These are phyloP conservation scores for Sisymbrium altissimum DNA, from an alignment of 345 rosid species.

Conservation along the genomic window DNA sequence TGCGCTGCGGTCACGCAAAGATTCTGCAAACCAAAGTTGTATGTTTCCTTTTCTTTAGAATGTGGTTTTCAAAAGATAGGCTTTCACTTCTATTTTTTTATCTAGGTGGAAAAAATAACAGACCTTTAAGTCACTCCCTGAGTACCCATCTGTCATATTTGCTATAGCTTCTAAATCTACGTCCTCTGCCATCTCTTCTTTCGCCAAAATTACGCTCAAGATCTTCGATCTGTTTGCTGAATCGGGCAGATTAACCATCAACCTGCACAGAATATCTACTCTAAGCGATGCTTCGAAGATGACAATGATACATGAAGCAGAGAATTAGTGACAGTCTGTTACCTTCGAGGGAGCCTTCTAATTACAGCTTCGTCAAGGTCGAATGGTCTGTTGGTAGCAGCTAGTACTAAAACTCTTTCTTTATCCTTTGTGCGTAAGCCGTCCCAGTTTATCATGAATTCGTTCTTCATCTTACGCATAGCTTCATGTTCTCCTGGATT, in stretches of 20 bases:
- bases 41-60: not conserved
- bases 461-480: constrained; percentile 99
- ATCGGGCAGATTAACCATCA: constrained; percentile 96
- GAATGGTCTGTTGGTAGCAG: constrained; percentile 93
- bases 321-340: not conserved
- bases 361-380: constrained; percentile 99
- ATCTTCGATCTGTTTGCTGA: constrained; percentile 76
- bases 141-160: constrained; percentile 88
- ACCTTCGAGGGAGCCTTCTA: constrained; percentile 94
- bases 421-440: constrained; percentile 93
- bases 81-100: not conserved
- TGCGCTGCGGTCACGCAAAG: constrained; percentile 94
- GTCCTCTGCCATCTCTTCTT: constrained; percentile 73
- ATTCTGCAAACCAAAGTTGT: constrained; percentile 49
- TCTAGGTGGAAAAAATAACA: not conserved
- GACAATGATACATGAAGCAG: not conserved
- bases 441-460: constrained; percentile 99
- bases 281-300: not conserved
- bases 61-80: not conserved
- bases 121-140: constrained; percentile 97
- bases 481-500: constrained; percentile 99
- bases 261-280: constrained; percentile 41
- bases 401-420: constrained; percentile 89
- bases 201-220: constrained; percentile 71
- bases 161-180: constrained; percentile 80